Base-by-base conservation (phyloP, 371 early-diverging fungal genomes). In the Funneliformis caledonium region DNA sequence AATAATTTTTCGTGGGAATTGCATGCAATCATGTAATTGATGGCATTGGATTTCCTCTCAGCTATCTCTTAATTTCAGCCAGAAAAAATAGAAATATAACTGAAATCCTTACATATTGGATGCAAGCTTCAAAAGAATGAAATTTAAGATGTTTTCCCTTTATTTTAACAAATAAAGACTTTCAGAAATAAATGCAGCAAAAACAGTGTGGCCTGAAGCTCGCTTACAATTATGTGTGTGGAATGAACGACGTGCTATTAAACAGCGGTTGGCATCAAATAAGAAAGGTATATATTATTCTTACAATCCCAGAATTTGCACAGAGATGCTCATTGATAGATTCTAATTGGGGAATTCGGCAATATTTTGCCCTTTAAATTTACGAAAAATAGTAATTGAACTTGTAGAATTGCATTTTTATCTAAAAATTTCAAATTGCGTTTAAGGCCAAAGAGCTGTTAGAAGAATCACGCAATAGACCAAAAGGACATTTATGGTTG, bases 161-260 rank as follows among this genome's bases (percentile, higher is more conserved):
- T 42, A 47, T 47, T 69, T 69, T 69, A 12, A 69, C 37, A 4
- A 45, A 69, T 37, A 69, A 69, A 69, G 69, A 69, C n/a, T 74
- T 74, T 74, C 42, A n/a, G 59, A 74, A 52, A 74, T 74, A 50
- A 74, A 74, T 74, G 74, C 74, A 74, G 33, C 59, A 11, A 6
- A 50, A 52, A 74, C 9, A n/a, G 56, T 74, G 31, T 74, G 72
- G 74, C 74, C 74, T 12, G 26, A 74, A 31, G 59, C 26, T 7
- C 22, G 26, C 7, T 9, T 74, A 37, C 56, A 74, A 52, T 59
- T 74, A 56, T 74, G 56, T 22, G 6, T 37, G 10, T 74, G 50
- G 74, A 52, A 74, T 74, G 33, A n/a, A 7, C 42, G 11, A 43
- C 3, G 14, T 6, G 33, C 9, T 64, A 62, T 62, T 62, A 62